These are phyloP conservation scores for Aspergillus cristatus DNA, from an alignment of 495 filamentous ascomycete species.

Conservation along the genomic window DNA sequence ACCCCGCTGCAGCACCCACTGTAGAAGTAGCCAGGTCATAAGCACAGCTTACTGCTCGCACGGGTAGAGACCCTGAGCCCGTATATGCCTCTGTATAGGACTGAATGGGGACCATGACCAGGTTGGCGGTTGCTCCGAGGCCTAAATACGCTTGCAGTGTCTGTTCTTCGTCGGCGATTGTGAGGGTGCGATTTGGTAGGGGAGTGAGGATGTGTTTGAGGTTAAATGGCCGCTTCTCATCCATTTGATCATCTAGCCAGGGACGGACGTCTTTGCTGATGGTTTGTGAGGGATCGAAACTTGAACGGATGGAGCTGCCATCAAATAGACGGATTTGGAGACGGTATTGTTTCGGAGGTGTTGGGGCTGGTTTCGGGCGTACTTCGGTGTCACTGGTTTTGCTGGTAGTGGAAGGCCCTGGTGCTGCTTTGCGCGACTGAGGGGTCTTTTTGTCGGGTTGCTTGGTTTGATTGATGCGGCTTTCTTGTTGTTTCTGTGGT, in stretches of 20 bases:
- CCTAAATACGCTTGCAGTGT: constrained; percentile 53
- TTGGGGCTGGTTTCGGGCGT: constrained; percentile 8
- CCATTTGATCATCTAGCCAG: constrained; percentile 59
- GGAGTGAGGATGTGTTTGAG: constrained; percentile 82
- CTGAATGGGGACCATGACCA: constrained; percentile 68
- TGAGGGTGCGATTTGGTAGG: constrained; percentile 61
- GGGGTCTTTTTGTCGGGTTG: constrained; percentile 3
- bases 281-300: constrained; percentile 55
- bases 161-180: constrained; percentile 62
- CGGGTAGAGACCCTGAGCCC: constrained; percentile 26
- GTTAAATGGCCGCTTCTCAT: constrained; percentile 55
- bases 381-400: constrained; percentile 8
- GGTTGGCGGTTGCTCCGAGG: constrained; percentile 65
- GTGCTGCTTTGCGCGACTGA: constrained; percentile 9
- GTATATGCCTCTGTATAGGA: constrained; percentile 55
- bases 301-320: constrained; percentile 64
- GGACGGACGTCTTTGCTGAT: constrained; percentile 59
- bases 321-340: constrained; percentile 81
- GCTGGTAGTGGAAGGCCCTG: neutral
- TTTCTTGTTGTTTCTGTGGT: constrained; percentile 2
- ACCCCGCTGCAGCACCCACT: constrained; percentile 35
- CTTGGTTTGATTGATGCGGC: constrained; percentile 1
- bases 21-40: constrained; percentile 36
- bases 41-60: constrained; percentile 30
- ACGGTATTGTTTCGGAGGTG: constrained; percentile 36